These are phyloP conservation scores for Lindgomyces ingoldianus DNA, from an alignment of 495 filamentous ascomycete genomes.

Conservation along the genomic window DNA sequence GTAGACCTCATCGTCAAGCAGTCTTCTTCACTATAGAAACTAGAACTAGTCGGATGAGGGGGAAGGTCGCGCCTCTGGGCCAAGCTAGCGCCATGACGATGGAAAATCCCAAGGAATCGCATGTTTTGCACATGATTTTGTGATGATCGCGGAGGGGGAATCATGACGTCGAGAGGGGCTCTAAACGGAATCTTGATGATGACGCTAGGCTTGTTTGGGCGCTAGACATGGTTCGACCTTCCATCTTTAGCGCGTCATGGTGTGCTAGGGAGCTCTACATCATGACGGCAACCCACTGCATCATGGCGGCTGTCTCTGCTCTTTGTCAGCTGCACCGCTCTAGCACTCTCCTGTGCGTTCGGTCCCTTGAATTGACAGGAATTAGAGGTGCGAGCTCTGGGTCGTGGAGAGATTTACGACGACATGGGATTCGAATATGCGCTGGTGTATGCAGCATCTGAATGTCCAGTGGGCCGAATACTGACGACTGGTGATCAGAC, in stretches of 20 bases:
- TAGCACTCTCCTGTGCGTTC: slow-evolving; percentile 10
- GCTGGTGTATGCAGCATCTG: slow-evolving; percentile 55
- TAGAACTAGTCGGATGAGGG: background rate
- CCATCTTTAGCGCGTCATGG: background rate
- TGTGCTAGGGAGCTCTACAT: background rate
- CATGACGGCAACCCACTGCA: background rate
- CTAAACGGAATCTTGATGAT: background rate
- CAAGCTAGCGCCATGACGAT: slow-evolving; percentile 2
- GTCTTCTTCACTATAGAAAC: background rate
- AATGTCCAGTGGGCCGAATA: background rate
- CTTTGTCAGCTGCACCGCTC: slow-evolving; percentile 1
- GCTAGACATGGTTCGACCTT: background rate
- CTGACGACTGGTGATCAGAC: slow-evolving; percentile 47
- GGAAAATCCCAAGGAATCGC: background rate
- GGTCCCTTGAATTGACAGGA: background rate
- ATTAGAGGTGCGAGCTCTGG: background rate
- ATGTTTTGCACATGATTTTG: slow-evolving; percentile 9
- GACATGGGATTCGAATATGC: slow-evolving; percentile 69
- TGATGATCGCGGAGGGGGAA: background rate
- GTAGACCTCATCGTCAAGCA: background rate
- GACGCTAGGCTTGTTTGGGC: background rate
- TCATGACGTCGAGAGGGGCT: slow-evolving; percentile 17
- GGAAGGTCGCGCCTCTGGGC: background rate
- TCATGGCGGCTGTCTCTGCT: slow-evolving; percentile 4
- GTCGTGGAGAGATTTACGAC: background rate